Evolutionary conservation across 179 eudicot species (phyloP).

Genomic region (Silene vulgaris): DNA sequence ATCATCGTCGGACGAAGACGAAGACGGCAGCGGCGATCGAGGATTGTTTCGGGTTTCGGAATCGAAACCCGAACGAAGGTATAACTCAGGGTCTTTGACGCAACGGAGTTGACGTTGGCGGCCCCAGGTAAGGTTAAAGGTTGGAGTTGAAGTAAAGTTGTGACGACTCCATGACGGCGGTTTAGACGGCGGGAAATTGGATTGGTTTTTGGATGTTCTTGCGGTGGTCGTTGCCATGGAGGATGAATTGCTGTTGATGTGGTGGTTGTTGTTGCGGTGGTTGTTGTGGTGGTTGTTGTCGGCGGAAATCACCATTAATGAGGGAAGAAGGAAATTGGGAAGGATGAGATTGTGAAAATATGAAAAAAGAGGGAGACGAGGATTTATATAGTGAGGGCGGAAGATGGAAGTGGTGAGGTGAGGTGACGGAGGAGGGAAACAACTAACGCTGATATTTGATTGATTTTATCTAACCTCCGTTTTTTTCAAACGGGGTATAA

Average conservation of each 20-base stretch:
- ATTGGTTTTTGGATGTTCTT: neutral
- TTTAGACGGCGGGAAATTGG: neutral
- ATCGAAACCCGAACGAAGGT: neutral
- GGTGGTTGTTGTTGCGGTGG: neutral
- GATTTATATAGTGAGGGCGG: too few species aligned
- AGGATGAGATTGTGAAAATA: too few species aligned
- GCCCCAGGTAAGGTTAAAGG: conserved; percentile 54
- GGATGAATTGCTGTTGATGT: neutral
- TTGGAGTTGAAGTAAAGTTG: conserved; percentile 51
- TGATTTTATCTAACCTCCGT: too few species aligned
- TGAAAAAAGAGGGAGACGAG: too few species aligned
- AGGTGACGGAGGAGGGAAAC: too few species aligned
- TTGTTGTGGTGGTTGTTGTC: neutral
- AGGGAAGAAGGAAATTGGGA: too few species aligned
- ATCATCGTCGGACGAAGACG: conserved; percentile 21
- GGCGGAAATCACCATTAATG: neutral
- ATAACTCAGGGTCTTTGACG: conserved; percentile 30
- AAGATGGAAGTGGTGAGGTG: too few species aligned
- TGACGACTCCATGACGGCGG: conserved; percentile 28
- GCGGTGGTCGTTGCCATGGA: neutral
- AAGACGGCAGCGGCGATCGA: conserved; percentile 2
- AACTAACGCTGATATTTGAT: too few species aligned
- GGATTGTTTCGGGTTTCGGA: conserved; percentile 16
- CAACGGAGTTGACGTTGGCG: conserved; percentile 47
- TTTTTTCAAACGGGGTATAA: too few species aligned